Evolutionary conservation across 225 moss, liverwort and hornwort species (phyloP), one percentile per base, ranked within the genome.

Genomic region (Sphagnum tenellum): DNA sequence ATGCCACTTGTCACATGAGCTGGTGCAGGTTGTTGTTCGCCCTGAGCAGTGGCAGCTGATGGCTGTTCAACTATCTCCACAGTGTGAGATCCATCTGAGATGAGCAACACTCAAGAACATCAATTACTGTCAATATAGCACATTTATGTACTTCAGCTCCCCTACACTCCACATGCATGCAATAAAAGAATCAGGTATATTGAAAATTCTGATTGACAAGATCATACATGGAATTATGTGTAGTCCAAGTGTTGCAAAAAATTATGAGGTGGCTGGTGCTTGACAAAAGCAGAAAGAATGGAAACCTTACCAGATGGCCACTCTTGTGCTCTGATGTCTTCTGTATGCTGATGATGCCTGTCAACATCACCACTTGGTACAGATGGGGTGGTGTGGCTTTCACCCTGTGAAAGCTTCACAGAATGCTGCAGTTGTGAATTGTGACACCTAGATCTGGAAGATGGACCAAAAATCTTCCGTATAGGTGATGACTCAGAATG

Each of bases 381-480:
- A 73, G 74, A 45, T 73, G 78, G 1, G 49, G 0, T 3, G 74
- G 63, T 0, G 12, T 56, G 9, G 9, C 61, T 12, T 61, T 14
- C 48, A 7, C 49, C 11, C 3, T 73, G 0, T 44, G 12, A 12
- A 76, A 44, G 11, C 70, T 45, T 0, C 74, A 12, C 0, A 64
- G 54, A 47, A 50, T 71, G 45, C 67, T 74, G 0, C 74, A 66
- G 56, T 64, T 76, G 3, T 79, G 7, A 45, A 76, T 76, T 0
- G 79, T 2, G 55, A 79, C 70, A 46, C 84, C 83, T 47, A 84
- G 61, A 1, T 76, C 11, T 2, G 76, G 9, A 0, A 4, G 2
- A 53, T 80, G 83, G 4, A 77, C 59, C 29, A 1, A 29, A 29
- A 29, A 29, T 29, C 29, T 29, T 29, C 1, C 29, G 29, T 29